Percentiles rank a stretch among this genome's conserved stretches.
Conservation (phyloP, 176 grass and related monocot genomes). For the Thalia dealbata region DNA sequence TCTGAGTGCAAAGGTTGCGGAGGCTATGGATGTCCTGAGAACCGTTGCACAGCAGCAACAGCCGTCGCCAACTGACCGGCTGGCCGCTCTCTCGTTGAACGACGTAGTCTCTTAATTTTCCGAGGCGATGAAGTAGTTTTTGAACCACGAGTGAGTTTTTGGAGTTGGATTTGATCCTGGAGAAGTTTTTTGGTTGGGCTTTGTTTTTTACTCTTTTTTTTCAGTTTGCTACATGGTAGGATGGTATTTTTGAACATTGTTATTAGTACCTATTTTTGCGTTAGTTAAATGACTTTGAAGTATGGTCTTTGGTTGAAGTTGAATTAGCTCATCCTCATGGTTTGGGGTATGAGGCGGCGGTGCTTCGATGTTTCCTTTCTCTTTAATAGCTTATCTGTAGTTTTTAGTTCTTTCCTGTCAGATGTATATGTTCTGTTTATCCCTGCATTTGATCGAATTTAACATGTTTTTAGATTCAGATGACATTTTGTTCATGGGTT, state of each 20-base stretch:
- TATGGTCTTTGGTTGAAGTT: no score
- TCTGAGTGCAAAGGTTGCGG: slow-evolving; percentile 73
- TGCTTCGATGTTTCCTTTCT: no score
- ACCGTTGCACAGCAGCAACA: slow-evolving; percentile 40
- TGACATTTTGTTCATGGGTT: no score
- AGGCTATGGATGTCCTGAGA: slow-evolving; percentile 79
- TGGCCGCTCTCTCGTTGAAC: slow-evolving; percentile 53
- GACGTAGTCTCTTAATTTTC: slow-evolving; percentile 32
- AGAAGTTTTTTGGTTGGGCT: slow-evolving; percentile 6
- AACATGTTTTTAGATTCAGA: no score
- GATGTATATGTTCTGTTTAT: no score
- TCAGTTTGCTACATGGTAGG: background rate
- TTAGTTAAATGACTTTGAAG: no score
- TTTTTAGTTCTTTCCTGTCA: no score
- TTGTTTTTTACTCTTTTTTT: background rate
- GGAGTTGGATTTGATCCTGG: slow-evolving; percentile 46
- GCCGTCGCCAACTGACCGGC: slow-evolving; percentile 34
- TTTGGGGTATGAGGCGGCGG: no score
- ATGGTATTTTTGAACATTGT: background rate
- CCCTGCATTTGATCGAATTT: no score
- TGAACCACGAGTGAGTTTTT: background rate
- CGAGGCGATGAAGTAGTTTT: background rate
- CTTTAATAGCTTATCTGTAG: no score
- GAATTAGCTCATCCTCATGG: no score
- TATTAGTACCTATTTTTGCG: background rate